phyloP scores from a whole-genome alignment of 78 protist species.

The Dictyostelium intermedium region DNA sequence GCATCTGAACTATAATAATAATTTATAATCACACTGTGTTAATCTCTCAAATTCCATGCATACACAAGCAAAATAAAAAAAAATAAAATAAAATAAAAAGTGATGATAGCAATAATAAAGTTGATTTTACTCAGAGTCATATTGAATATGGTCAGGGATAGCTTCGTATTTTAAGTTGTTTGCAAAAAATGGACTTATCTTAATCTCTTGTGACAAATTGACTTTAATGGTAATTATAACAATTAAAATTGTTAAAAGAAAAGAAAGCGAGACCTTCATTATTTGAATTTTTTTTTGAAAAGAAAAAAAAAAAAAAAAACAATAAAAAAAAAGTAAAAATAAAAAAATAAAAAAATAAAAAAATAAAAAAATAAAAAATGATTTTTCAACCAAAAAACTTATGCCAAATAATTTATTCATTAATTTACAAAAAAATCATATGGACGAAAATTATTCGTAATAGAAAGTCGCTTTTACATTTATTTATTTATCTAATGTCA shows the following conservation, averaged over 20 bases:
- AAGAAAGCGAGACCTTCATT: background rate
- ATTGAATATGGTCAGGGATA: background rate
- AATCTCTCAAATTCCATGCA: background rate
- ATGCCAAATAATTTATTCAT: no score
- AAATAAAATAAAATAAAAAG: background rate
- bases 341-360: no score
- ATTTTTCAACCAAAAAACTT: no score
- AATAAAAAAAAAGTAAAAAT: no score
- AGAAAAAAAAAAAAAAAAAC: no score
- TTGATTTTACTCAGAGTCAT: background rate
- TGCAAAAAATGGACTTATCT: conserved; percentile 29
- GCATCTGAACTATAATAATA: conserved; percentile 40
- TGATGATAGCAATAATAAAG: background rate
- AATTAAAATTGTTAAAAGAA: background rate
- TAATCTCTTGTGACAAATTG: background rate
- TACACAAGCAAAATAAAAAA: background rate
- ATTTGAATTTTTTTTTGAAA: no score
- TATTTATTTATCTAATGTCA: background rate
- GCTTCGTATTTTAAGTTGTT: conserved; percentile 14
- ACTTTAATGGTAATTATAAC: background rate
- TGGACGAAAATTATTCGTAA: no score
- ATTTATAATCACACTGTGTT: background rate
- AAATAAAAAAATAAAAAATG: no score
- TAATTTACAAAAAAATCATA: no score
- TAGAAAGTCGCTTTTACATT: no score